Conservation (phyloP, 2,329 filamentous ascomycete species). For the Fusarium bactridioides region DNA sequence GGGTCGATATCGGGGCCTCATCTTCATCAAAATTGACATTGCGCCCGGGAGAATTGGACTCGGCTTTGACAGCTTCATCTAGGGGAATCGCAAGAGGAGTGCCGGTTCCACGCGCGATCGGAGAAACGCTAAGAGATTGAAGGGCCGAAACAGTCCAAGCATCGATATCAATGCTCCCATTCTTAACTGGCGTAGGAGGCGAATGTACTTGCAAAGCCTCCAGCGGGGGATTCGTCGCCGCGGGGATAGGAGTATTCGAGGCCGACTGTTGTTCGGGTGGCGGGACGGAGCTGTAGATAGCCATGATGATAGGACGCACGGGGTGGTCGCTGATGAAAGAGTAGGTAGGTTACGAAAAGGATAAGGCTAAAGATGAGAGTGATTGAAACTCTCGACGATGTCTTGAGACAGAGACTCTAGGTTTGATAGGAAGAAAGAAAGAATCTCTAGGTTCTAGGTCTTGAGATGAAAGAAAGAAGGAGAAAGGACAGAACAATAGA, state of each 20-base stretch:
- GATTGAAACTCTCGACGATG: not conserved
- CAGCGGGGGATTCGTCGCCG: slow-evolving; percentile 17
- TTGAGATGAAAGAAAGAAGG: not conserved
- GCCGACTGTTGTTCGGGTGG: slow-evolving; percentile 50
- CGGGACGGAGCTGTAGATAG: slow-evolving; percentile 62
- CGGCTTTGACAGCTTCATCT: slow-evolving; percentile 58
- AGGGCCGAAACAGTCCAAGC: slow-evolving; percentile 71
- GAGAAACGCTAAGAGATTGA: slow-evolving; percentile 62
- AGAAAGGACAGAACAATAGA: not conserved
- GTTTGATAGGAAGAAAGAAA: not conserved
- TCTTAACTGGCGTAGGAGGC: slow-evolving; percentile 38
- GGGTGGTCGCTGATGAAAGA: slow-evolving; percentile 2
- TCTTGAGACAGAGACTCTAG: not conserved
- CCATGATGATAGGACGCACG: slow-evolving; percentile 49
- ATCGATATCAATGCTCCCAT: slow-evolving; percentile 64
- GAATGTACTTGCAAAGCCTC: slow-evolving; percentile 28
- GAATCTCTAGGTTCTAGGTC: not conserved
- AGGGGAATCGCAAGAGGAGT: slow-evolving; percentile 78
- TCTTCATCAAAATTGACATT: slow-evolving; percentile 32
- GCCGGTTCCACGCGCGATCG: slow-evolving; percentile 65
- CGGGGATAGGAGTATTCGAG: slow-evolving; percentile 23
- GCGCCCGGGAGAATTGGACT: slow-evolving; percentile 20
- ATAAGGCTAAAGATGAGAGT: not conserved
- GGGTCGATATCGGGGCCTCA: slow-evolving; percentile 44
- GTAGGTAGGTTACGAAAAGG: not conserved